phyloP scores from a whole-genome alignment of 345 rosid genomes.

The Acer yangbiense region DNA sequence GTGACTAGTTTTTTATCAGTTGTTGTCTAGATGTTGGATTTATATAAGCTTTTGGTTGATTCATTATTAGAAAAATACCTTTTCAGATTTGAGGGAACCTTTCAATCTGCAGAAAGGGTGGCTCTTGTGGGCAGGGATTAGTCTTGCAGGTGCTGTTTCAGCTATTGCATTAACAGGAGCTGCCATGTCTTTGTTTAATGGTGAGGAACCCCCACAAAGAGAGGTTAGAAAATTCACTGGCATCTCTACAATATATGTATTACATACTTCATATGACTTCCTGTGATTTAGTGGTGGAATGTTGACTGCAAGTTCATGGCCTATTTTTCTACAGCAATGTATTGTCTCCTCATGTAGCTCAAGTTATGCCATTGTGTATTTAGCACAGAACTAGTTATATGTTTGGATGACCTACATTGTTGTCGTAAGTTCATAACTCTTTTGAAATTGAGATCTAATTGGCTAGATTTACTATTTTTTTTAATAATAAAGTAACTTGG shows the following conservation, averaged over 20 bases:
- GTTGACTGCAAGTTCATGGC: background rate
- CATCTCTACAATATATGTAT: background rate
- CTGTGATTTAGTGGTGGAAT: background rate
- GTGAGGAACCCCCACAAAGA: slow-evolving; percentile 53
- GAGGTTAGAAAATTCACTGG: slow-evolving; percentile 48
- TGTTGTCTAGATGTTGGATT: background rate
- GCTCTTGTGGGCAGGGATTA: slow-evolving; percentile 67
- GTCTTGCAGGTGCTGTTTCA: slow-evolving; percentile 54
- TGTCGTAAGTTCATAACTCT: background rate
- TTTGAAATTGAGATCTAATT: background rate
- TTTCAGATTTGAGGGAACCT: slow-evolving; percentile 71
- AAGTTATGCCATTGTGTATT: background rate
- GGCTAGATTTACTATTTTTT: background rate
- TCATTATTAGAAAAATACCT: slow-evolving; percentile 6
- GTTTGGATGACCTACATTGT: background rate
- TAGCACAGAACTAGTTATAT: background rate
- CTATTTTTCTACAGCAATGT: background rate
- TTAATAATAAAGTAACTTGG: background rate
- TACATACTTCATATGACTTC: background rate
- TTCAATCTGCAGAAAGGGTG: slow-evolving; percentile 62
- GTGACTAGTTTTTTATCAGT: background rate
- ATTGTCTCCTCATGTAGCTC: background rate
- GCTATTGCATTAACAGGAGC: slow-evolving; percentile 48
- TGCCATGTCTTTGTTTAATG: slow-evolving; percentile 48
- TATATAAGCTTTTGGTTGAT: background rate